Evolutionary conservation across 1,284 basidiomycete species (phyloP).

Genomic region (Tilletia caries): DNA sequence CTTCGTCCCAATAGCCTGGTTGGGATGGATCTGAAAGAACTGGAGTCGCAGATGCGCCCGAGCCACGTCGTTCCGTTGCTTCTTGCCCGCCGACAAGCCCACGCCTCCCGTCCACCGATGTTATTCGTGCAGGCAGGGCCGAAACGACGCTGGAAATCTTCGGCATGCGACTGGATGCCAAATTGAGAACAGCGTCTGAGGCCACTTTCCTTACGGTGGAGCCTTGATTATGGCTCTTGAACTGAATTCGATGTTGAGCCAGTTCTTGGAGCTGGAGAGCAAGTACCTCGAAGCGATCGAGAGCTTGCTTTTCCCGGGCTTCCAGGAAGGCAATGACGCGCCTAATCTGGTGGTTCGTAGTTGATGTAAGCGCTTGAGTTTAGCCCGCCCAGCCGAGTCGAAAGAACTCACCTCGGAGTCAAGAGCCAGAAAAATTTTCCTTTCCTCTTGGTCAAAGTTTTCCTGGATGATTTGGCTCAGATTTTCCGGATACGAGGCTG

Average conservation of each 20-base stretch:
- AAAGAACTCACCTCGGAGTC: constrained; percentile 29
- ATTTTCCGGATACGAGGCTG: constrained; percentile 16
- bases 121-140: background rate
- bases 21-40: constrained; percentile 12
- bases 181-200: background rate
- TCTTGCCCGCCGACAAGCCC: constrained; percentile 42
- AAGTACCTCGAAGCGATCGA: constrained; percentile 60
- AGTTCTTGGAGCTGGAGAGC: constrained; percentile 64
- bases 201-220: background rate
- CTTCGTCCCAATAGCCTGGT: constrained; percentile 30
- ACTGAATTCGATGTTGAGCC: constrained; percentile 47
- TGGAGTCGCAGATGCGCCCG: constrained; percentile 8
- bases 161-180: background rate
- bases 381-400: too few species aligned
- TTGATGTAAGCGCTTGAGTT: background rate
- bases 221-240: constrained; percentile 18
- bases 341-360: constrained; percentile 15
- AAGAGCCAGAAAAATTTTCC: constrained; percentile 57
- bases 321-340: constrained; percentile 64
- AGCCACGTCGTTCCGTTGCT: constrained; percentile 56
- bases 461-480: constrained; percentile 51
- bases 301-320: constrained; percentile 69
- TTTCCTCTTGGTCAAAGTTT: constrained; percentile 69
- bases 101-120: background rate
- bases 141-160: background rate